phyloP scores from a whole-genome alignment of 202 grass and related monocot species.

The Setaria italica region DNA sequence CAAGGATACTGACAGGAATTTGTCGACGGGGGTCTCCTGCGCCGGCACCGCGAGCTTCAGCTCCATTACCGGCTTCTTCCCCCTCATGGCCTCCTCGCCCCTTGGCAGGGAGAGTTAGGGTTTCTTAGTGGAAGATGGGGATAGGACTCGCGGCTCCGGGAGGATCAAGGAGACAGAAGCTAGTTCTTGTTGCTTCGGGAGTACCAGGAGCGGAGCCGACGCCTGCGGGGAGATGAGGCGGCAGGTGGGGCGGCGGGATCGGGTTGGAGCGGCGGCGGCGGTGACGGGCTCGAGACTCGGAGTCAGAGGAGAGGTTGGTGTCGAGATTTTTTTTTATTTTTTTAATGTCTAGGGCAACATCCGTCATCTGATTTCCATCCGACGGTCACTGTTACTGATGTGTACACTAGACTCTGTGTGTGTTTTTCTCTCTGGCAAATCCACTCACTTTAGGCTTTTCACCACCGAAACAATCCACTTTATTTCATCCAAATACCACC shows the following conservation, averaged over 20 bases:
- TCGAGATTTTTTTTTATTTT: background rate
- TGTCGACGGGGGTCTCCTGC: constrained; percentile 78
- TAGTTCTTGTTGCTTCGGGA: background rate
- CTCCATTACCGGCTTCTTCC: constrained; percentile 62
- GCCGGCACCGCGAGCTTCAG: constrained; percentile 75
- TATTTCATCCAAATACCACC: no score
- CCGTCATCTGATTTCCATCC: background rate
- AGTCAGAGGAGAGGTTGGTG: background rate
- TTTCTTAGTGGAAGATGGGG: constrained; percentile 20
- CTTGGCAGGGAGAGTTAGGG: background rate
- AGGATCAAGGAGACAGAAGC: background rate
- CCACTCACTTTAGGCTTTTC: background rate
- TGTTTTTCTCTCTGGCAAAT: background rate
- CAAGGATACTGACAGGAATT: constrained; percentile 66
- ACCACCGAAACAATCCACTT: background rate
- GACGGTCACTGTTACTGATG: background rate
- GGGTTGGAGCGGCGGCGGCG: constrained; percentile 10
- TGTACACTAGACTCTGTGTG: background rate
- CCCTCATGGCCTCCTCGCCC: constrained; percentile 68
- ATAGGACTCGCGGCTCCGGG: background rate
- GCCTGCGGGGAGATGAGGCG: background rate
- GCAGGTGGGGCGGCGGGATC: constrained; percentile 9
- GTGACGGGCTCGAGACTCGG: background rate
- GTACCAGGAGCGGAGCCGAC: background rate
- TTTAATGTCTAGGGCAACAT: background rate